Percentiles rank a stretch among this genome's conserved stretches.
Evolutionary conservation across 2,329 filamentous ascomycete genomes (phyloP).

Genomic region (Pestalotiopsis sp.): DNA sequence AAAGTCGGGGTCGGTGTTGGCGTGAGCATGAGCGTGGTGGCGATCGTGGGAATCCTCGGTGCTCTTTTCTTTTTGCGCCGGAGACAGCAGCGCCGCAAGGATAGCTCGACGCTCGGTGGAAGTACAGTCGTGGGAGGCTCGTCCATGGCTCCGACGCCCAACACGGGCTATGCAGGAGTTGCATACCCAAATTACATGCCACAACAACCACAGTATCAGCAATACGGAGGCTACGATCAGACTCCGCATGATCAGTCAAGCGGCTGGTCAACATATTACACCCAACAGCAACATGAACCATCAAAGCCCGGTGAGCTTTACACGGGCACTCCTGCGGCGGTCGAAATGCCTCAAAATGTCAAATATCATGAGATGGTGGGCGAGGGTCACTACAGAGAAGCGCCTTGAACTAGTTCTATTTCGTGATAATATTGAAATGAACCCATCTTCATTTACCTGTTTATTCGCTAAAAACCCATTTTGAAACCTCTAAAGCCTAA

Average conservation of each 20-base stretch:
- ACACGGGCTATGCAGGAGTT: slow-evolving; percentile 9
- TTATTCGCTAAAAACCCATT: slow-evolving; percentile 6
- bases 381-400: slow-evolving; percentile 34
- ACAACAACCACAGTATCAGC: not conserved
- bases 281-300: slow-evolving; percentile 14
- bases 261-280: not conserved
- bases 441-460: not conserved
- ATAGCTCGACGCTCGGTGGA: slow-evolving; percentile 11
- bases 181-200: slow-evolving; percentile 4
- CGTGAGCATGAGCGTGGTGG: slow-evolving; percentile 35
- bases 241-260: slow-evolving; percentile 13
- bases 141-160: slow-evolving; percentile 10
- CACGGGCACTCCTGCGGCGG: slow-evolving; percentile 22
- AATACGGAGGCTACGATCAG: not conserved
- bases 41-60: slow-evolving; percentile 30
- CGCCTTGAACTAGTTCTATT: not conserved
- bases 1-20: slow-evolving; percentile 39
- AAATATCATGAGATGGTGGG: slow-evolving; percentile 38
- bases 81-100: slow-evolving; percentile 24
- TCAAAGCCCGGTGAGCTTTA: slow-evolving; percentile 29
- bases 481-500: not conserved
- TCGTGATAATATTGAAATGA: not conserved
- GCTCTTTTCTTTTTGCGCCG: slow-evolving; percentile 30
- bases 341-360: slow-evolving; percentile 35
- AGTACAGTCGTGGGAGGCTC: slow-evolving; percentile 2